Evolutionary conservation across 768 basidiomycete species (phyloP).

Genomic region (Phlebiopsis gigantea): DNA sequence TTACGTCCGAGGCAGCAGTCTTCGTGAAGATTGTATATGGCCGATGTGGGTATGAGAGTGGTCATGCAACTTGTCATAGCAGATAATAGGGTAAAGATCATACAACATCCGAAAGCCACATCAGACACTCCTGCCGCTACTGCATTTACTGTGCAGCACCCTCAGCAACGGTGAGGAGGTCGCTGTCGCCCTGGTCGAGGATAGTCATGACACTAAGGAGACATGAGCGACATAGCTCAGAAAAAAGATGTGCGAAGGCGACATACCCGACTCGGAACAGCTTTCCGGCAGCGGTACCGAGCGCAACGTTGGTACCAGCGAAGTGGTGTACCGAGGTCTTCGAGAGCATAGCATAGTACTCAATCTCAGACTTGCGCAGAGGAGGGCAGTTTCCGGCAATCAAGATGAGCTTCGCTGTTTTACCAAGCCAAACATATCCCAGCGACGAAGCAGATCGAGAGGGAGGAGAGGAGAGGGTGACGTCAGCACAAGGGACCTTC

Average conservation of each 20-base stretch:
- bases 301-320: constrained; percentile 93
- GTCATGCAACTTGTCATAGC: constrained; percentile 1
- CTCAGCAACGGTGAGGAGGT: constrained; percentile 86
- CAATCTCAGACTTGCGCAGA: constrained; percentile 97
- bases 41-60: too few species aligned
- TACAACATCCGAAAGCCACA: constrained; percentile 13
- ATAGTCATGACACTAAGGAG: constrained; percentile 90
- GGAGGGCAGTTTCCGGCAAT: constrained; percentile 99
- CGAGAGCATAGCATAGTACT: constrained; percentile 99
- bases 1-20: too few species aligned
- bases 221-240: neutral
- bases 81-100: neutral
- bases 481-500: constrained; percentile 93
- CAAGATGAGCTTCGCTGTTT: constrained; percentile 91
- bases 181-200: constrained; percentile 93
- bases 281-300: constrained; percentile 98
- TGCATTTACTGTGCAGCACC: constrained; percentile 51
- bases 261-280: constrained; percentile 95
- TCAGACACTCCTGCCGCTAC: neutral
- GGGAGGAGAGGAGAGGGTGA: constrained; percentile 20
- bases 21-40: neutral
- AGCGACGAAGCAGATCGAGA: constrained; percentile 13
- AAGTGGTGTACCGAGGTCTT: constrained; percentile 99
- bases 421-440: constrained; percentile 3
- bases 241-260: neutral